Evolutionary conservation across 192 early-diverging fungal genomes (phyloP).

Genomic region (Coemansia sp.): DNA sequence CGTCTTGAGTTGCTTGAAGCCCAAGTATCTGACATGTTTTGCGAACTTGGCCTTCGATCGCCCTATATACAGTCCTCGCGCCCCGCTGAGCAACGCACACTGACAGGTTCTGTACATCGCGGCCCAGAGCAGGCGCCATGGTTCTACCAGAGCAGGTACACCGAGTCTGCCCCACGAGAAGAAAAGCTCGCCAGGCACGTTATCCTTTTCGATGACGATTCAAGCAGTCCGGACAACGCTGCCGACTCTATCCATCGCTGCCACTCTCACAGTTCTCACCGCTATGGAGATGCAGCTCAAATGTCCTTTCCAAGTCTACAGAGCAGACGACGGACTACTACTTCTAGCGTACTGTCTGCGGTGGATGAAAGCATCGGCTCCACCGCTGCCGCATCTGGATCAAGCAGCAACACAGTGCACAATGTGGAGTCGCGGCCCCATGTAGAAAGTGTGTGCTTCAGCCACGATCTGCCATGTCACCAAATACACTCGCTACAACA

Average conservation of each 20-base stretch:
- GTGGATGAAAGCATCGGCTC: slow-evolving; percentile 10
- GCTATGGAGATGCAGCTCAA: not conserved
- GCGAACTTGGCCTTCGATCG: slow-evolving; percentile 28
- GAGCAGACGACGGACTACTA: not conserved
- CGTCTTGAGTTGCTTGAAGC: slow-evolving; percentile 28
- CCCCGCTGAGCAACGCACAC: not conserved
- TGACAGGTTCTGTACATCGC: not conserved
- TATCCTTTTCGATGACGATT: slow-evolving; percentile 41
- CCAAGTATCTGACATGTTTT: slow-evolving; percentile 40
- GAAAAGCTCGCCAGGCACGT: slow-evolving; percentile 9
- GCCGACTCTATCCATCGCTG: not conserved
- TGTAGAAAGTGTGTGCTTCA: not conserved
- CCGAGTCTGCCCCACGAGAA: not conserved
- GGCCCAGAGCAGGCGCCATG: slow-evolving; percentile 10
- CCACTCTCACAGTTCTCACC: not conserved
- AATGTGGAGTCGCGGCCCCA: not conserved
- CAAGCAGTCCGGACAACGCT: slow-evolving; percentile 31
- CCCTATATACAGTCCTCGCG: slow-evolving; percentile 13
- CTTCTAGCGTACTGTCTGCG: slow-evolving; percentile 7
- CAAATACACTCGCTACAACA: slow-evolving; percentile 19
- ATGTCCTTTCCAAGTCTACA: not conserved
- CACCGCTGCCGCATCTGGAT: not conserved
- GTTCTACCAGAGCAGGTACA: slow-evolving; percentile 19
- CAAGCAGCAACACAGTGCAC: not conserved
- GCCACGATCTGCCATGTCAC: slow-evolving; percentile 7